Conservation (phyloP, 805 yeast genomes). For the Saturnispora diversa region DNA sequence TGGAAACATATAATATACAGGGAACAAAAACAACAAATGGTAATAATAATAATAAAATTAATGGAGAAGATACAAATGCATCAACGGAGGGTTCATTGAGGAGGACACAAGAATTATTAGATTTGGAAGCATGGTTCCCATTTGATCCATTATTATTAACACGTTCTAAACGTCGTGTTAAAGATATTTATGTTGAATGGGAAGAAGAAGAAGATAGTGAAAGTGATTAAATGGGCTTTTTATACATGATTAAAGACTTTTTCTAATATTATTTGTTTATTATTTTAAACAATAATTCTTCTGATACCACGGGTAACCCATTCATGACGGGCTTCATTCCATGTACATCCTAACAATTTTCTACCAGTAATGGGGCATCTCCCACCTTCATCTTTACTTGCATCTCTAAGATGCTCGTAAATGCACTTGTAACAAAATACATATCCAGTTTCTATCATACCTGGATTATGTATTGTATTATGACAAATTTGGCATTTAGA, state of each 20-base stretch:
- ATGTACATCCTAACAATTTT: conserved; percentile 61
- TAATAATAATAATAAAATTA: background rate
- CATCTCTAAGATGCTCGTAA: conserved; percentile 49
- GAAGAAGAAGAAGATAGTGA: conserved; percentile 51
- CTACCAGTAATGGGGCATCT: conserved; percentile 80
- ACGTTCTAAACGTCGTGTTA: conserved; percentile 45
- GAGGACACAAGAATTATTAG: conserved; percentile 65
- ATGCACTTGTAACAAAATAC: conserved; percentile 89
- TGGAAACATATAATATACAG: background rate
- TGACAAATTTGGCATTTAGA: conserved; percentile 62
- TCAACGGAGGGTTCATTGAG: conserved; percentile 16
- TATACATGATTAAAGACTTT: background rate
- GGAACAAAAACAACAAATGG: background rate
- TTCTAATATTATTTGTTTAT: no score
- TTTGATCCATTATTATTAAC: conserved; percentile 84
- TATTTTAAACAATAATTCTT: conserved; percentile 54
- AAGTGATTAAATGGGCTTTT: conserved; percentile 26
- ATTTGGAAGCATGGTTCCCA: conserved; percentile 92
- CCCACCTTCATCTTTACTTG: conserved; percentile 44
- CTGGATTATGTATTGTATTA: conserved; percentile 61
- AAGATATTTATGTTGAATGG: conserved; percentile 72
- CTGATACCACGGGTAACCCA: conserved; percentile 76
- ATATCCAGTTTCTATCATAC: conserved; percentile 84
- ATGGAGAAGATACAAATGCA: background rate
- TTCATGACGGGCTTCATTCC: conserved; percentile 44